Conservation (phyloP, 768 basidiomycete species). For the Imleria badia region DNA sequence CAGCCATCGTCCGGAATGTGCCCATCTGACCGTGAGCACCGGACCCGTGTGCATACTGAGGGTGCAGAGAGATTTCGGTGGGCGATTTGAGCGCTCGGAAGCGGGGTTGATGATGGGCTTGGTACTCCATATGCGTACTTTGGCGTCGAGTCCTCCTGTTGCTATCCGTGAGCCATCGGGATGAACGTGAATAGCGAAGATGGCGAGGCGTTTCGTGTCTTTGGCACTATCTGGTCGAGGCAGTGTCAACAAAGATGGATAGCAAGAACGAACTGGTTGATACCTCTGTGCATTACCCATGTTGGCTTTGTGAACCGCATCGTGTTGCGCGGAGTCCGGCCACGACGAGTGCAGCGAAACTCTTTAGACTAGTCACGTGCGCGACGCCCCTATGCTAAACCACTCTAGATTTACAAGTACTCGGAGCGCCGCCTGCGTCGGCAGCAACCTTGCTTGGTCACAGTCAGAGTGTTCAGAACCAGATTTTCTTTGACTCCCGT, state of each 20-base stretch:
- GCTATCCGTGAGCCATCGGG: conserved; percentile 95
- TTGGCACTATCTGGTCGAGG: conserved; percentile 43
- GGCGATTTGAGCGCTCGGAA: conserved; percentile 63
- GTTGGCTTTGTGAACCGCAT: conserved; percentile 90
- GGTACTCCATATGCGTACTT: conserved; percentile 97
- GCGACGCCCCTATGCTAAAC: neutral
- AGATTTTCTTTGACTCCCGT: too few relatives aligned
- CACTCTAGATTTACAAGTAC: too few relatives aligned
- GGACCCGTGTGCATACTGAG: conserved; percentile 93
- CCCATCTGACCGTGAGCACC: conserved; percentile 90
- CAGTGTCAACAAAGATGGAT: neutral
- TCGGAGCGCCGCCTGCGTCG: too few relatives aligned
- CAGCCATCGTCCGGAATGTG: conserved; percentile 88
- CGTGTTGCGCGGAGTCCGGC: neutral
- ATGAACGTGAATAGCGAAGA: conserved; percentile 92
- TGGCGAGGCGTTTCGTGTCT: conserved; percentile 66
- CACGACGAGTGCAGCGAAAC: neutral
- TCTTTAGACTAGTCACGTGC: neutral
- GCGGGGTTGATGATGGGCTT: conserved; percentile 84
- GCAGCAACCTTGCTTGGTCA: too few relatives aligned
- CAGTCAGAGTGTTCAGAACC: too few relatives aligned
- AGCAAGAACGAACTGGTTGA: neutral
- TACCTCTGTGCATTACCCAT: conserved; percentile 82
- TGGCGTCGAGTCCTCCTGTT: conserved; percentile 95
- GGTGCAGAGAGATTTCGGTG: conserved; percentile 88